These are phyloP conservation scores for Drosera spatulata DNA, from an alignment of 179 eudicot genomes.

Conservation along the genomic window DNA sequence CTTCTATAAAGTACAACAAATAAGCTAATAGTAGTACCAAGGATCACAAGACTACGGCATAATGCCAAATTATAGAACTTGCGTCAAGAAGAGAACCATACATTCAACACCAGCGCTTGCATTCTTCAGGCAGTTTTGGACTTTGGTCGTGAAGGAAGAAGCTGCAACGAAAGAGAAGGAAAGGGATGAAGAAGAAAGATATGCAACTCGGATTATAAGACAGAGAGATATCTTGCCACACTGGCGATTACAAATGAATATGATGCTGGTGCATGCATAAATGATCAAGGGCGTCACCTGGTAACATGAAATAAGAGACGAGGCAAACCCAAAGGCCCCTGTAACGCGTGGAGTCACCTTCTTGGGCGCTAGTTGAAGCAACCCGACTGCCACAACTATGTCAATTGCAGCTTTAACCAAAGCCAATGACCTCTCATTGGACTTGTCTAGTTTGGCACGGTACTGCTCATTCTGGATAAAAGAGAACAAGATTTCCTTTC, in stretches of 20 bases:
- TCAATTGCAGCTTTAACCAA: slow-evolving; percentile 77
- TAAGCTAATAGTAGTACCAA: too few relatives aligned
- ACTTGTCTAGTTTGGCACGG: slow-evolving; percentile 48
- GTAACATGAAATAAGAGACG: slow-evolving; percentile 92
- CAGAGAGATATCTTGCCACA: not conserved
- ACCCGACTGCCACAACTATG: slow-evolving; percentile 85
- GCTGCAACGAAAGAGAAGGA: slow-evolving; percentile 35
- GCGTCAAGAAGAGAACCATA: too few relatives aligned
- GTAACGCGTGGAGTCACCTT: slow-evolving; percentile 95
- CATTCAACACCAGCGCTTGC: not conserved
- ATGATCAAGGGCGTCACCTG: slow-evolving; percentile 37
- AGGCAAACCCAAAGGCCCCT: slow-evolving; percentile 81
- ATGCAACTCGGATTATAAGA: not conserved
- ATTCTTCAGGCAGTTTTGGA: slow-evolving; percentile 47
- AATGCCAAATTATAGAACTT: too few relatives aligned
- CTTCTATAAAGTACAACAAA: too few relatives aligned
- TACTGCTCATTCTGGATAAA: slow-evolving; percentile 69
- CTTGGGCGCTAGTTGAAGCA: slow-evolving; percentile 94
- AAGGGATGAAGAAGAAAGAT: not conserved
- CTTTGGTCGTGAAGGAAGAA: slow-evolving; percentile 76
- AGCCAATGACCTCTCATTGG: slow-evolving; percentile 79
- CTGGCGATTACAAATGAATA: not conserved
- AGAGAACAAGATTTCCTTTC: slow-evolving; percentile 2
- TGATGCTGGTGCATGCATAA: not conserved
- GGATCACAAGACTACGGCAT: too few relatives aligned